Conservation (phyloP, 805 yeast genomes). For the Candida sakaeoensis region DNA sequence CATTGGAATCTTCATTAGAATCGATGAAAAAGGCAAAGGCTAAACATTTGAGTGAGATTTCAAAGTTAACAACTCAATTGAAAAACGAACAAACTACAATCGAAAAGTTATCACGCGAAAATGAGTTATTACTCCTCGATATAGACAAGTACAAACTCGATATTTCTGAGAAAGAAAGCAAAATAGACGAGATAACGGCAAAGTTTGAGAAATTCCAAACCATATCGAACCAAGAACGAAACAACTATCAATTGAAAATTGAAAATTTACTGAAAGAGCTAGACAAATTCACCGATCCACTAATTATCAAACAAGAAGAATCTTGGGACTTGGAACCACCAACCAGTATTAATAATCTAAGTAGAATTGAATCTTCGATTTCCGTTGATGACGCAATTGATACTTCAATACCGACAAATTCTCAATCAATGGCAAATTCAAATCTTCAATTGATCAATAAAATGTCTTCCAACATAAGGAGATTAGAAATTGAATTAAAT, state of each 20-base stretch:
- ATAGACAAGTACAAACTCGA: conserved; percentile 17
- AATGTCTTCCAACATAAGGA: conserved; percentile 70
- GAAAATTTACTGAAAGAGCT: conserved; percentile 17
- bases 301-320: neutral
- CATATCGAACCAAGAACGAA: conserved; percentile 29
- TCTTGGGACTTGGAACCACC: conserved; percentile 1
- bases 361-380: conserved; percentile 1
- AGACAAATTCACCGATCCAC: conserved; percentile 9
- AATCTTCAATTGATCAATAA: conserved; percentile 66
- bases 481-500: conserved; percentile 74
- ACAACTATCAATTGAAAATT: conserved; percentile 24
- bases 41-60: conserved; percentile 35
- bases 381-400: neutral
- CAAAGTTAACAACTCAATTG: conserved; percentile 16
- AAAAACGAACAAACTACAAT: conserved; percentile 14
- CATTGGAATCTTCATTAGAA: conserved; percentile 26
- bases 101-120: conserved; percentile 18
- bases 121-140: conserved; percentile 26
- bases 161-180: conserved; percentile 20
- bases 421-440: conserved; percentile 14
- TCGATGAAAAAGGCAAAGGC: conserved; percentile 24
- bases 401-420: conserved; percentile 11
- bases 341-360: neutral
- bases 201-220: conserved; percentile 30
- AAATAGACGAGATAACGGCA: conserved; percentile 14